Evolutionary conservation across 1,284 basidiomycete species (phyloP).

Genomic region (Microstroma glucosiphilum): DNA sequence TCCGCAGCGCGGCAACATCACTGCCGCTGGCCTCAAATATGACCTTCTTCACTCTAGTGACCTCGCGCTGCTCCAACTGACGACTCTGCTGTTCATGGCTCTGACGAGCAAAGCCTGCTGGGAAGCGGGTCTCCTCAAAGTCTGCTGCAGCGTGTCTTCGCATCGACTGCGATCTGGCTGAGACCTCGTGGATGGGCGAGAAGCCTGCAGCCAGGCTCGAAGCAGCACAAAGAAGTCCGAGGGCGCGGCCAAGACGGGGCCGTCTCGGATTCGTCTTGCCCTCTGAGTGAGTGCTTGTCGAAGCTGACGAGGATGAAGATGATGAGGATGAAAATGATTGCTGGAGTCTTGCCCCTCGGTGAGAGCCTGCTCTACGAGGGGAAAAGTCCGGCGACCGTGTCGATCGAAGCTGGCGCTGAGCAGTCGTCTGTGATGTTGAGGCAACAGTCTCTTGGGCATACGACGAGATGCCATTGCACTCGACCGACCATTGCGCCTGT

Average conservation of each 20-base stretch:
- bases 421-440: no score
- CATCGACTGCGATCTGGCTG: background rate
- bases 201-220: background rate
- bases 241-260: background rate
- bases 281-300: no score
- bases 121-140: slow-evolving; percentile 1
- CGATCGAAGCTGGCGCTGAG: no score
- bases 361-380: no score
- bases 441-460: no score
- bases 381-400: no score
- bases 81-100: background rate
- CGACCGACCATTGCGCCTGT: no score
- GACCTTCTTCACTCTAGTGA: background rate
- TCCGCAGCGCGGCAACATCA: background rate
- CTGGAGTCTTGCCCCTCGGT: no score
- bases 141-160: slow-evolving; percentile 4
- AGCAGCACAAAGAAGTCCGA: background rate
- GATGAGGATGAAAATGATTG: no score
- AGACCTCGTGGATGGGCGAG: background rate
- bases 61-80: background rate
- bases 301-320: no score
- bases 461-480: no score
- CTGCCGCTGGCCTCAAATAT: background rate
- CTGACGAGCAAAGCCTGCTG: slow-evolving; percentile 4
- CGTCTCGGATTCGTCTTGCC: background rate